A percentile compares a stretch with the other conserved stretches of the same genome.
Conservation (phyloP, 1,284 basidiomycete species). For the Ganoderma lingzhi region DNA sequence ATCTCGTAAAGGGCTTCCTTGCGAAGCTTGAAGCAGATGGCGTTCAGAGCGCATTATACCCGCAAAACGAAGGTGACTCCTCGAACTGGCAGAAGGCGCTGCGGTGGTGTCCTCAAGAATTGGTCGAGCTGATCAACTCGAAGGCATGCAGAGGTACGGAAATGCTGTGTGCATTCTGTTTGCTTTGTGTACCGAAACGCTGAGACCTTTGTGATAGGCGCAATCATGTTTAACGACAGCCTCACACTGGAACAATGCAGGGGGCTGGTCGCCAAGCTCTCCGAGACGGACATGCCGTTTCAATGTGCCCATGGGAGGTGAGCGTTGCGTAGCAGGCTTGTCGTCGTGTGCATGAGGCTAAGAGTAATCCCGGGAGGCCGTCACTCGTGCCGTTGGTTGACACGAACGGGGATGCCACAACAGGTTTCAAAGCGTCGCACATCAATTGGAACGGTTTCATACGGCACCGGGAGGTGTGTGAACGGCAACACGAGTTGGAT, state of each 20-base stretch:
- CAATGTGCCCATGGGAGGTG: conserved; percentile 94
- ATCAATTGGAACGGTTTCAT: conserved; percentile 24
- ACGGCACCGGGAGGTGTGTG: background rate
- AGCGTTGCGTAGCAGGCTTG: conserved; percentile 29
- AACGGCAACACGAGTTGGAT: background rate
- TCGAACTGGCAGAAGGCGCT: conserved; percentile 72
- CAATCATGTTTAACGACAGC: conserved; percentile 96
- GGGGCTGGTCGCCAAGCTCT: conserved; percentile 72
- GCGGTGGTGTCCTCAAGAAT: conserved; percentile 79
- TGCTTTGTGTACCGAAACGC: background rate
- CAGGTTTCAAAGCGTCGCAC: background rate
- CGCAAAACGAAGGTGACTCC: conserved; percentile 5
- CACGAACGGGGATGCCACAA: conserved; percentile 12
- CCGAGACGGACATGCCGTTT: conserved; percentile 83
- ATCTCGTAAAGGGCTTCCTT: conserved; percentile 72
- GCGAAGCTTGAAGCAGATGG: conserved; percentile 51
- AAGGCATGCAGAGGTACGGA: conserved; percentile 88
- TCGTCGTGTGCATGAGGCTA: conserved; percentile 3
- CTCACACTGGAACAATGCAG: conserved; percentile 75
- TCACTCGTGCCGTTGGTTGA: conserved; percentile 41
- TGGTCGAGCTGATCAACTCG: conserved; percentile 88
- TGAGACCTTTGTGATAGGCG: conserved; percentile 59
- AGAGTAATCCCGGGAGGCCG: conserved; percentile 30
- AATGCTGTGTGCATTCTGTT: background rate
- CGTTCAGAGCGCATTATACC: conserved; percentile 15